Base-by-base conservation (phyloP, 495 filamentous ascomycete species). In the Trichodelitschia bisporula region DNA sequence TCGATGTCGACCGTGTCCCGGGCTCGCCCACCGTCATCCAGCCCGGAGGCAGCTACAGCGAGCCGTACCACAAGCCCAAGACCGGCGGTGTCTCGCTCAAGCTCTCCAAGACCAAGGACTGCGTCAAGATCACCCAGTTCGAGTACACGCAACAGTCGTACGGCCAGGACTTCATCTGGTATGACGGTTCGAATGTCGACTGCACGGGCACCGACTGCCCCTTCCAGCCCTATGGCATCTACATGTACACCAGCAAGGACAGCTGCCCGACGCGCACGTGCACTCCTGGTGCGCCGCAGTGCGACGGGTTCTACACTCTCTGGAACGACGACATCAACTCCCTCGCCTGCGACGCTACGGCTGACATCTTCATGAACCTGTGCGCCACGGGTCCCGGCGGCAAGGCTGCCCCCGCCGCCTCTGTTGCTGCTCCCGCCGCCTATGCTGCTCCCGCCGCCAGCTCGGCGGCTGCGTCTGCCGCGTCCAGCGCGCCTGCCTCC, bases 341-440 rank as follows among this genome's bases (percentile, higher is more conserved):
- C 26, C 34, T 34, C 18, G 31, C 32, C 12, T 46, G 43, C 40
- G 17, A 31, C 21, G 16, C 13, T 13, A n/a, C 27, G 0, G 32
- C 34, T 10, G 25, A 37, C 26, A 25, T 40, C 16, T 28, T 37
- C 19, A 34, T 46, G 33, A 37, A 46, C 36, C 39, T 46, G 18
- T 46, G 43, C 30, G 35, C 30, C 23, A 6, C 51, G 66, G 10
- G 10, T n/a, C 21, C n/a, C n/a, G 21, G 6, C n/a, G n/a, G 6
- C 21, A n/a, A 6, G 21, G 21, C 21, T 6, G 21, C 6, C 21
- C n/a, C 21, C 21, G 6, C 21, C 21, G 21, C 6, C 21, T 24
- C 21, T 6, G 21, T 24, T n/a, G 6, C 21, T 6, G n/a, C n/a
- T n/a, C 6, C 6, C 21, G 6, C 21, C n/a, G n/a, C 21, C 6